These are phyloP conservation scores for Puccinellia tenuiflora DNA, from an alignment of 176 grass and related monocot species.

Conservation along the genomic window DNA sequence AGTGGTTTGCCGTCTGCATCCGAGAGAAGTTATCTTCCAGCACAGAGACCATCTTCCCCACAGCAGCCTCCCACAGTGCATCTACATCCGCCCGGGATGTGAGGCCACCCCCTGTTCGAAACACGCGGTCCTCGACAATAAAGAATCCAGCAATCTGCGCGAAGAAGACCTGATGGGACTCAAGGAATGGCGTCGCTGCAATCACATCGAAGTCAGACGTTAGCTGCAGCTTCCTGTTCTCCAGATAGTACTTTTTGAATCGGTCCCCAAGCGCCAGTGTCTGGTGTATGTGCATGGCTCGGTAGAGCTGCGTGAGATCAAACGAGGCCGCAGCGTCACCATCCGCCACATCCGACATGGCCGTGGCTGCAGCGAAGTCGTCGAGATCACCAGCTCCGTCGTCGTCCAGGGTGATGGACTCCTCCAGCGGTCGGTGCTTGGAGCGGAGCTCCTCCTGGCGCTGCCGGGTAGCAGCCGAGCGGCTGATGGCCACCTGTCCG, in stretches of 20 bases:
- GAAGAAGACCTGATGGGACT: slow-evolving; percentile 97
- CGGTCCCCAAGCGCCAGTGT: slow-evolving; percentile 70
- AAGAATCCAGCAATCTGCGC: slow-evolving; percentile 96
- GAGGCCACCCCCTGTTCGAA: slow-evolving; percentile 80
- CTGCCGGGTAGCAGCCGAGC: slow-evolving; percentile 79
- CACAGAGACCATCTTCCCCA: slow-evolving; percentile 87
- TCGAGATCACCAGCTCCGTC: slow-evolving; percentile 73
- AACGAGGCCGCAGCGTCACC: slow-evolving; percentile 49
- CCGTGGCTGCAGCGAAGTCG: slow-evolving; percentile 58
- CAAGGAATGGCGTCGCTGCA: slow-evolving; percentile 81
- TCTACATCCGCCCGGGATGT: slow-evolving; percentile 78
- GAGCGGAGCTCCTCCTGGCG: slow-evolving; percentile 91
- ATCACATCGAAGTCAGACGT: slow-evolving; percentile 97
- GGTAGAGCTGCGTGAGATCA: slow-evolving; percentile 92
- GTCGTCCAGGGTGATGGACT: slow-evolving; percentile 64
- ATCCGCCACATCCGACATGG: slow-evolving; percentile 38
- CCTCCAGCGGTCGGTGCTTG: slow-evolving; percentile 61
- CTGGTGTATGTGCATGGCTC: slow-evolving; percentile 87
- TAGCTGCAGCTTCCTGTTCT: slow-evolving; percentile 96
- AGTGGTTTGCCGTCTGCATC: slow-evolving; percentile 97
- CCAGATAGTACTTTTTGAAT: slow-evolving; percentile 91
- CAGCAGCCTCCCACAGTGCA: slow-evolving; percentile 79
- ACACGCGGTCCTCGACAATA: slow-evolving; percentile 89
- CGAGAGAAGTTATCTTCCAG: slow-evolving; percentile 93
- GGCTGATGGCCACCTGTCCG: slow-evolving; percentile 87